phyloP scores from a whole-genome alignment of 169 alveolate species.

The Cryptosporidium baileyi region DNA sequence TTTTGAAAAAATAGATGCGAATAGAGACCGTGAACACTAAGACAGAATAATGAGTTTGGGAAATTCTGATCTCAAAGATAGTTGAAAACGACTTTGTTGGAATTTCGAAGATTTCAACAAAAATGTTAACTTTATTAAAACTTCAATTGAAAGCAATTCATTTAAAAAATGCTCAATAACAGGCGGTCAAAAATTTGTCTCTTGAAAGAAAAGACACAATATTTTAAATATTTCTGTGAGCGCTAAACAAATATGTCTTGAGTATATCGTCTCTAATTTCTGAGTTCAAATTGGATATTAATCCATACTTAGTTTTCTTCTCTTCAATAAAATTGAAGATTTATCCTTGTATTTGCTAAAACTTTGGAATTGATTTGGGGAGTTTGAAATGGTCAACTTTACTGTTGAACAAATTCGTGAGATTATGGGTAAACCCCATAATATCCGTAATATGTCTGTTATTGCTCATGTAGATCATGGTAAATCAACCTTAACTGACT shows the following conservation, averaged over 20 bases:
- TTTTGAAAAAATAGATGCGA: too few species aligned
- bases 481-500: constrained; percentile 98
- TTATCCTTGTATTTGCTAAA: not conserved
- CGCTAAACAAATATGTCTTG: constrained; percentile 8
- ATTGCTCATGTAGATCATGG: constrained; percentile 99
- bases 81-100: too few species aligned
- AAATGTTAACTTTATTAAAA: too few species aligned
- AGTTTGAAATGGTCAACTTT: constrained; percentile 93
- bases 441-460: constrained; percentile 99
- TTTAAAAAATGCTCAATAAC: too few species aligned
- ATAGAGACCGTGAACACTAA: too few species aligned
- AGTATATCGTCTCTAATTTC: not conserved
- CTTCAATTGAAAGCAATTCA: too few species aligned
- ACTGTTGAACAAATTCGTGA: constrained; percentile 98
- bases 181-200: too few species aligned
- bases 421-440: constrained; percentile 97
- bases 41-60: too few species aligned
- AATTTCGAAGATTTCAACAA: too few species aligned
- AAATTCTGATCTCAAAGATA: too few species aligned
- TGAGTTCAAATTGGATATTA: not conserved
- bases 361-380: not conserved
- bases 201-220: too few species aligned
- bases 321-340: not conserved
- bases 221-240: not conserved
- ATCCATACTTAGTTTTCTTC: not conserved